These are phyloP conservation scores for Excoecaria agallocha DNA, from an alignment of 345 rosid genomes.

Conservation along the genomic window DNA sequence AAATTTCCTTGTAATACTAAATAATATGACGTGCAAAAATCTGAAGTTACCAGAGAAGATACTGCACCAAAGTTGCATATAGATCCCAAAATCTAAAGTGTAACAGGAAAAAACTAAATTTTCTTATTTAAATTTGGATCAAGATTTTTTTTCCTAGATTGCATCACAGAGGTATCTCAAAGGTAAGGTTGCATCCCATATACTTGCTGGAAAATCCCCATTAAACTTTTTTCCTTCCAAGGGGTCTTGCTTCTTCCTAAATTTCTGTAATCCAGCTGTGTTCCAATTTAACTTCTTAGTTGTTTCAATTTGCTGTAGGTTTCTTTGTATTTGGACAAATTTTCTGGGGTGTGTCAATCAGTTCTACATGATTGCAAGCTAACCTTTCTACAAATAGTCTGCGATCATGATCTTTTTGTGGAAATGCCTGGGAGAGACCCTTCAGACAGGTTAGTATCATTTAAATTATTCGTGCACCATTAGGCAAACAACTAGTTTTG, in stretches of 20 bases:
- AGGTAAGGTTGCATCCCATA: neutral
- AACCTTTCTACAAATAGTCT: constrained; percentile 86
- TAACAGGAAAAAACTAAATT: neutral
- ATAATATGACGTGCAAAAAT: no score
- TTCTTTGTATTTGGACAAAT: constrained; percentile 95
- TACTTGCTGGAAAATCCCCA: neutral
- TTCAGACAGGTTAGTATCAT: constrained; percentile 73
- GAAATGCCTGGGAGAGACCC: constrained; percentile 99
- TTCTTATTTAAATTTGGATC: neutral
- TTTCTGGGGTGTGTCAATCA: constrained; percentile 97
- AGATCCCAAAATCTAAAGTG: neutral
- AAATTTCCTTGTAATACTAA: no score
- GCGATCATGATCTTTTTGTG: constrained; percentile 97
- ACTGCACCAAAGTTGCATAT: neutral
- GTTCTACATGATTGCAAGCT: constrained; percentile 96
- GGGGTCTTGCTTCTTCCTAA: neutral
- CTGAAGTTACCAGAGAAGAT: neutral
- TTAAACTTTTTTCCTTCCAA: neutral
- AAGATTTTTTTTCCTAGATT: neutral
- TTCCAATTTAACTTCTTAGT: neutral
- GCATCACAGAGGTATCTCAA: neutral
- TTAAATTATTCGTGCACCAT: neutral
- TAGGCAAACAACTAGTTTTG: neutral
- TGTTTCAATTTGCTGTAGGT: constrained; percentile 54
- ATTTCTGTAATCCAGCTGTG: no score